phyloP scores from a whole-genome alignment of 768 basidiomycete species.

The Mrakia blollopis region DNA sequence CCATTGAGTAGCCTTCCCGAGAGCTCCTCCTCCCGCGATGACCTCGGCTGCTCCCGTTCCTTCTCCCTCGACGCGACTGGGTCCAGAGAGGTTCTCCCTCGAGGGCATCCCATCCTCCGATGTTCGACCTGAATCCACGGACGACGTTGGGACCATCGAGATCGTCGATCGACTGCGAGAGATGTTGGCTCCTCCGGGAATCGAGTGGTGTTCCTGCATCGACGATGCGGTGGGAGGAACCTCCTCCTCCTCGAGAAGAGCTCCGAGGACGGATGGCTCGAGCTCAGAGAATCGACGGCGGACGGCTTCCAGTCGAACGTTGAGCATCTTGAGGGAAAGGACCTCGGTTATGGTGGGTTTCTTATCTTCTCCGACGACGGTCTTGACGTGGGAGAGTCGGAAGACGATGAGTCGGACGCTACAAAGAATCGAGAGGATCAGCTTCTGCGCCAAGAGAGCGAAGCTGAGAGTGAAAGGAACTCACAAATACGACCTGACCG shows the following conservation, averaged over 20 bases:
- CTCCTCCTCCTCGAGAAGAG: conserved; percentile 36
- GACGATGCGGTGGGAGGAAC: conserved; percentile 1
- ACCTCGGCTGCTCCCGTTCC: conserved; percentile 20
- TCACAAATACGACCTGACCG: conserved; percentile 42
- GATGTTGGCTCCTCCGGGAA: conserved; percentile 10
- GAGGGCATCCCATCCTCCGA: conserved; percentile 21
- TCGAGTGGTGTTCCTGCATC: neutral
- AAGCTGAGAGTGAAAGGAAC: neutral
- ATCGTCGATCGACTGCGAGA: conserved; percentile 28
- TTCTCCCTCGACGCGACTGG: neutral
- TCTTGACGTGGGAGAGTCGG: conserved; percentile 46
- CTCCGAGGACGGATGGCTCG: conserved; percentile 42
- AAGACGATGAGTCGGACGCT: conserved; percentile 46
- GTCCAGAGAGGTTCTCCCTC: neutral
- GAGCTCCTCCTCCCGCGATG: conserved; percentile 18
- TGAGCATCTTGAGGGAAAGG: conserved; percentile 44
- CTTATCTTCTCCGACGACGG: conserved; percentile 35
- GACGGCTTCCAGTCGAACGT: conserved; percentile 46
- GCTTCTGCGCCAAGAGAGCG: neutral
- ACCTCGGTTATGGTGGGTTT: conserved; percentile 38
- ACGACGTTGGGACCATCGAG: conserved; percentile 24
- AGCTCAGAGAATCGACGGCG: conserved; percentile 47
- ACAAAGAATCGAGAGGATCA: neutral
- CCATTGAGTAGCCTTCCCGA: conserved; percentile 32
- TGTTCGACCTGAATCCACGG: neutral